Base-by-base conservation (phyloP, 805 yeast genomes). In the Candida coquimbonensis region DNA sequence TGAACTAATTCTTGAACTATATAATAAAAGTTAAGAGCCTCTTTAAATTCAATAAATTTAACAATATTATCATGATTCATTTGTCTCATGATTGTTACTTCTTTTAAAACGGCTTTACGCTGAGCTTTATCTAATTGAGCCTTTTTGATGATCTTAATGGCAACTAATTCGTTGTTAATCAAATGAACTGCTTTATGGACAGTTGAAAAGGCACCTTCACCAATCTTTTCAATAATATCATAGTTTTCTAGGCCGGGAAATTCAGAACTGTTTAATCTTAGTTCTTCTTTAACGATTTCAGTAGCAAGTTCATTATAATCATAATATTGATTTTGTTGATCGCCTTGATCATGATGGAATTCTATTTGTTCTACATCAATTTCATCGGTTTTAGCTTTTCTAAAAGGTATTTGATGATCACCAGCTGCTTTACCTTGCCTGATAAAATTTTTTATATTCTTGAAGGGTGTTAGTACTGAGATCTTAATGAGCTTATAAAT, bases 191-290 rank as follows among this genome's bases (percentile, higher is more conserved):
- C 95, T 59, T 76, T 80, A 67, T 80, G 87, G 5, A 91, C 98
- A 12, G 77, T 74, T 3, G 96, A 87, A 61, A 91, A 90, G 0
- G 97, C 97, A 9, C 98, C 98, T 59, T 84, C 90, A 1, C 93
- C 91, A 16, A 84, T 66, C 48, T 66, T 63, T 36, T 66, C 71
- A 36, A 64, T 42, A 21, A 69, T 50, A 33, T 55, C 56, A 49
- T 69, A 69, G 4, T 52, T 44, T n/a, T 54, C 57, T 27, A 63
- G 39, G 3, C 63, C 65, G 2, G 60, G 56, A 36, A 50, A 61
- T 43, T 53, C 46, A 4, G 55, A 21, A 35, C 45, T 46, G 40
- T 56, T 55, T 9, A 53, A 17, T 37, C 46, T 49, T 7, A 48
- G 49, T 46, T 57, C 62, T 42, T 57, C 55, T 32, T 52, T 51